phyloP scores from a whole-genome alignment of 495 filamentous ascomycete genomes.

The Achaetomiella virescens region DNA sequence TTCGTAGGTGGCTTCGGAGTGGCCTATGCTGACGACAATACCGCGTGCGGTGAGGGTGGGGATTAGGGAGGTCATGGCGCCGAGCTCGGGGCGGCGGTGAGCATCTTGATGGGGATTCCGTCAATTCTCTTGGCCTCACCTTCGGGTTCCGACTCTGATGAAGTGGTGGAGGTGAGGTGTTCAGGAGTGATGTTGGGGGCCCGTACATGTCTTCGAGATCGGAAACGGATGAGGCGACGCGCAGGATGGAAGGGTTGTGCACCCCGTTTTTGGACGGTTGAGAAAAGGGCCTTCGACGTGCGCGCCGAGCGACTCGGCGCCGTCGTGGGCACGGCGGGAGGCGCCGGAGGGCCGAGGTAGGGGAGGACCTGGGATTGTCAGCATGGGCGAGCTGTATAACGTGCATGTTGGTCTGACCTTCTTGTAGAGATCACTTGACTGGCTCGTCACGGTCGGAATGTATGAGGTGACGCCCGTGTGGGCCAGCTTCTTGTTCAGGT shows the following conservation, averaged over 20 bases:
- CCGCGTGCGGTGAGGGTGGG: slow-evolving; percentile 50
- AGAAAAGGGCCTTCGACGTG: slow-evolving; percentile 85
- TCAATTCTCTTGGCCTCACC: slow-evolving; percentile 5
- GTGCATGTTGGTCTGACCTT: slow-evolving; percentile 27
- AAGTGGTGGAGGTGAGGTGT: not conserved
- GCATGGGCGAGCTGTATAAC: not conserved
- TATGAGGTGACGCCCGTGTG: slow-evolving; percentile 79
- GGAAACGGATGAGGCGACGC: slow-evolving; percentile 42
- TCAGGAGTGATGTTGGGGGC: slow-evolving; percentile 47
- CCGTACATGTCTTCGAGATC: slow-evolving; percentile 68
- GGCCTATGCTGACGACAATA: slow-evolving; percentile 72
- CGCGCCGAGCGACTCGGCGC: slow-evolving; percentile 74
- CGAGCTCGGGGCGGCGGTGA: slow-evolving; percentile 74
- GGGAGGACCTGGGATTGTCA: slow-evolving; percentile 51
- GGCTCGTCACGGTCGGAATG: slow-evolving; percentile 70
- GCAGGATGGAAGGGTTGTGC: slow-evolving; percentile 62
- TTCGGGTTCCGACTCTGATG: not conserved
- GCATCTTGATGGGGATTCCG: slow-evolving; percentile 54
- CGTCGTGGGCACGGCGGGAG: slow-evolving; percentile 48
- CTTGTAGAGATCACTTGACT: slow-evolving; percentile 62
- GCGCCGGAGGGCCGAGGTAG: slow-evolving; percentile 62
- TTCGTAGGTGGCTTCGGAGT: slow-evolving; percentile 74
- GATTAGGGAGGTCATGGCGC: slow-evolving; percentile 56
- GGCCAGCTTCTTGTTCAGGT: slow-evolving; percentile 62
- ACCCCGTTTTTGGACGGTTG: slow-evolving; percentile 62